These are phyloP conservation scores for Aspergillus sp. DNA, from an alignment of 2,329 filamentous ascomycete genomes.

Conservation along the genomic window DNA sequence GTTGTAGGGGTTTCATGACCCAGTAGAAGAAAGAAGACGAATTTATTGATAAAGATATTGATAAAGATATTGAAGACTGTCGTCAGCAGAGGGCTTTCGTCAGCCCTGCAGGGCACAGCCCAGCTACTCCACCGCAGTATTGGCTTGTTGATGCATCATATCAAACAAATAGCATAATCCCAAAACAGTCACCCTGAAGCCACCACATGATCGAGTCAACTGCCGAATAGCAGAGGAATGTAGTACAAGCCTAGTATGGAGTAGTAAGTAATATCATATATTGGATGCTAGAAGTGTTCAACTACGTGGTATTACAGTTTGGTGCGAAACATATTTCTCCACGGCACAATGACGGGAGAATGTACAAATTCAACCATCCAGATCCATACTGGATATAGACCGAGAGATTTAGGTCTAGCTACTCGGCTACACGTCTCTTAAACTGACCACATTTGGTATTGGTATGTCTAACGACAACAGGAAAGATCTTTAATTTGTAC, in stretches of 20 bases:
- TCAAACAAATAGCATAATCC: background rate
- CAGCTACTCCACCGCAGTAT: background rate
- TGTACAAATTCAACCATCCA: too few species aligned
- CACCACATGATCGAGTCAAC: too few species aligned
- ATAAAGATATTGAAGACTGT: background rate
- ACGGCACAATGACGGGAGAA: too few species aligned
- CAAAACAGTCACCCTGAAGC: too few species aligned
- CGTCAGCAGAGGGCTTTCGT: background rate
- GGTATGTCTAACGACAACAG: slow-evolving; percentile 40
- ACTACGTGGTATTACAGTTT: background rate
- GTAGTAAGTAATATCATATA: too few species aligned
- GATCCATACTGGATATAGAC: background rate
- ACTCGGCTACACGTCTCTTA: background rate
- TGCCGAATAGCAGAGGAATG: too few species aligned
- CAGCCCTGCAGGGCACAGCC: background rate
- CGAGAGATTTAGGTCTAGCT: background rate
- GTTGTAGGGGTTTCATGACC: background rate
- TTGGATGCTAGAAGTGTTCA: background rate
- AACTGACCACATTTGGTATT: slow-evolving; percentile 37
- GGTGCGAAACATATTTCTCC: too few species aligned
- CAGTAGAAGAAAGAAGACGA: background rate
- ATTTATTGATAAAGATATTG: background rate
- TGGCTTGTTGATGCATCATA: background rate
- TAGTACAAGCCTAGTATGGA: too few species aligned
- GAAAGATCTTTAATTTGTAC: slow-evolving; percentile 46